Percentiles rank a stretch among this genome's conserved stretches.
These are phyloP conservation scores for Lactarius akahatsu DNA, from an alignment of 768 basidiomycete species.

Conservation along the genomic window DNA sequence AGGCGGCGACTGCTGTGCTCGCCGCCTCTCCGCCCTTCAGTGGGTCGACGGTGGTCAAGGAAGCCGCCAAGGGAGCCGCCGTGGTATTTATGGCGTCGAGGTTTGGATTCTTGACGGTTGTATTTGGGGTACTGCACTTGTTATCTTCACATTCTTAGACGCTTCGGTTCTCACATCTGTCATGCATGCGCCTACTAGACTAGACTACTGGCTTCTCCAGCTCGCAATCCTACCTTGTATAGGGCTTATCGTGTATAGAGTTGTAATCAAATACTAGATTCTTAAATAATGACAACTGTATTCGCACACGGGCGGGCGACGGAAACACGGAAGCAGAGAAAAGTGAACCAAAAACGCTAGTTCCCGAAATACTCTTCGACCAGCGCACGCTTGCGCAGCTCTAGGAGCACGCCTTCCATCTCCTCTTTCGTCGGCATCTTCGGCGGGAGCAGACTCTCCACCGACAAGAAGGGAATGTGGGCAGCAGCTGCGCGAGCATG, in stretches of 20 bases:
- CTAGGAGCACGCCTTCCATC: conserved; percentile 75
- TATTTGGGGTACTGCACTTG: conserved; percentile 2
- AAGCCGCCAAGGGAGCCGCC: conserved; percentile 4
- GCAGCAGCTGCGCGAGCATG: conserved; percentile 61
- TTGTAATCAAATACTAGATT: background rate
- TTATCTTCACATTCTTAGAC: conserved; percentile 16
- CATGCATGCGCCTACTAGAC: background rate
- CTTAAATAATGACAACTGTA: conserved; percentile 6
- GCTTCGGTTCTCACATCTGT: background rate
- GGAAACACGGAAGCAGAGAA: background rate
- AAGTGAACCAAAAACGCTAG: conserved; percentile 11
- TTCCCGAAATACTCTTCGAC: conserved; percentile 77
- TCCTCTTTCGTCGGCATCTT: conserved; percentile 72
- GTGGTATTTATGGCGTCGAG: conserved; percentile 10
- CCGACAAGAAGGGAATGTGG: conserved; percentile 71
- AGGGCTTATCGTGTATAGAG: background rate
- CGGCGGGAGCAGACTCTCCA: conserved; percentile 71
- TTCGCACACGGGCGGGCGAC: background rate
- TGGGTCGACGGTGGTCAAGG: background rate
- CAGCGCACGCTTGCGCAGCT: conserved; percentile 74
- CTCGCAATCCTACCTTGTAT: background rate
- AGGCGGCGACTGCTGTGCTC: background rate
- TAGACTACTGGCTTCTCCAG: background rate
- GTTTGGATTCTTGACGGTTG: conserved; percentile 16
- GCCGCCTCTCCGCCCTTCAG: background rate